Base-by-base conservation (phyloP, 108 stramenopile species). In the Nitzschia inconspicua region DNA sequence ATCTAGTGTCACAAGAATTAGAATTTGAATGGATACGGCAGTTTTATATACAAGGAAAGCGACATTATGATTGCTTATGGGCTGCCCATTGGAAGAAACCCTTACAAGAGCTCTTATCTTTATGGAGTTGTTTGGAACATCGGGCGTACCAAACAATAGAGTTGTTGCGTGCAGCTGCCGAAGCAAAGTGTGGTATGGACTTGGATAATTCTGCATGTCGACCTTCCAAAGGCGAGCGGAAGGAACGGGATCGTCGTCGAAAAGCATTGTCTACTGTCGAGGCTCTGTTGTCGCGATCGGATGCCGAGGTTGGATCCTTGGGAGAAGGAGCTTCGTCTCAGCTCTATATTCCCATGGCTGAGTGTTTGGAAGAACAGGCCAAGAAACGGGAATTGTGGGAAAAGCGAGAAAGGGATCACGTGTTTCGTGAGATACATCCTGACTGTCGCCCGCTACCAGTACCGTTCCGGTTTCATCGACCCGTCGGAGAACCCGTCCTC, bases 21-120 rank as follows among this genome's bases (percentile, higher is more conserved):
- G 84, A 89, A 64, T 71, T 69, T 10, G 88, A 90, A 55, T 90
- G 88, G 88, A 52, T 90, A 10, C 64, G 83, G 9, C 88, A 90
- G 63, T 90, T 77, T 56, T 81, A 68, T 54, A 73, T 90, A 29
- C 88, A 86, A 70, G 88, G 88, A 16, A 19, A 35, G 10, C 55
- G 51, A 16, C 76, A 84, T 43, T 34, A 73, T 23, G 66, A 78
- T 13, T 43, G 70, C 25, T 60, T 83, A 18, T 79, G 81, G 66
- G 44, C 47, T 25, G 22, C 32, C 8, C 47, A 55, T 22, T 78
- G 82, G 82, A 47, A 51, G 4, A 47, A 61, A 40, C 77, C 82
- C 14, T 73, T 83, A 4, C 16, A 66, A 28, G 28, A 42, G 20
- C 44, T 83, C 18, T 39, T 79, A 18, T 24, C 44, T 41, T 76